Conservation (phyloP, 164 flowering plant species). For the Santalum album region DNA sequence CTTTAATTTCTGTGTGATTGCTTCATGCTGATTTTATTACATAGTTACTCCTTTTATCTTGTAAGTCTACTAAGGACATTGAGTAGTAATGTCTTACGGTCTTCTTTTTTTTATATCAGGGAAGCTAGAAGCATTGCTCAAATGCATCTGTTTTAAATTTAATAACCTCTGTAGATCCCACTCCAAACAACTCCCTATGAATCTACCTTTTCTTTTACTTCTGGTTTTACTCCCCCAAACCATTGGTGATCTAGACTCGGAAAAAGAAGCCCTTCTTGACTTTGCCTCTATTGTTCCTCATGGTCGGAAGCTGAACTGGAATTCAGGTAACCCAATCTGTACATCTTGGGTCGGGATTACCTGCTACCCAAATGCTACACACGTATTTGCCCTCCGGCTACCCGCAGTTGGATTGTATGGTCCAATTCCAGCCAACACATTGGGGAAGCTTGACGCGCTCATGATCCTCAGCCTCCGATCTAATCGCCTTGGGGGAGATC, state of each 20-base stretch:
- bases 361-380: constrained; percentile 29
- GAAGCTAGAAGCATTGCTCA: constrained; percentile 7
- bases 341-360: constrained; percentile 56
- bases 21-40: too few relatives aligned
- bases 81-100: neutral
- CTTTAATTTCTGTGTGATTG: too few relatives aligned
- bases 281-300: constrained; percentile 51
- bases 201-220: constrained; percentile 15
- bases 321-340: constrained; percentile 32
- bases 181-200: constrained; percentile 10
- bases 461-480: constrained; percentile 67
- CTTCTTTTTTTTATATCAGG: constrained; percentile 11
- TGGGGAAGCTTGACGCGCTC: constrained; percentile 55
- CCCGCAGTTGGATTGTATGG: constrained; percentile 63
- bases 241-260: constrained; percentile 46
- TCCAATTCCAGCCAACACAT: constrained; percentile 41
- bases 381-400: constrained; percentile 39
- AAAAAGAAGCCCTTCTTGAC: constrained; percentile 53
- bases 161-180: neutral
- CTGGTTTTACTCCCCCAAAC: constrained; percentile 11
- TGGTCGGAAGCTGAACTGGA: constrained; percentile 58
- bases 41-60: too few relatives aligned
- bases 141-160: neutral
- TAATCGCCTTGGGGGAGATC: constrained; percentile 53
- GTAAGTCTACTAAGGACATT: too few relatives aligned